phyloP scores from a whole-genome alignment of 176 grass and related monocot genomes.

The Saccharum officinarum region DNA sequence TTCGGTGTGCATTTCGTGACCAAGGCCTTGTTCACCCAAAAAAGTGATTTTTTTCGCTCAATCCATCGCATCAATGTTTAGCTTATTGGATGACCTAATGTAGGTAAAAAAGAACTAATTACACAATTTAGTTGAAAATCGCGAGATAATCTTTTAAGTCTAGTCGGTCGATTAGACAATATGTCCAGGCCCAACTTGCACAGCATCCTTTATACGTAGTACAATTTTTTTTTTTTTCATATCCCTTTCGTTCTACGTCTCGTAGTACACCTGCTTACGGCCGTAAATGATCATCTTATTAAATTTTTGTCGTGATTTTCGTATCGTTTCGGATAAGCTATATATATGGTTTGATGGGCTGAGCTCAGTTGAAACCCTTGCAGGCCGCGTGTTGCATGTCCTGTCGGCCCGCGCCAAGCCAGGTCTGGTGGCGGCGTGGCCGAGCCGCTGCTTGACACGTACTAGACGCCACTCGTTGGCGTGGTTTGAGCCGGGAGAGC shows the following conservation, averaged over 20 bases:
- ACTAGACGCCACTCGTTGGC: background rate
- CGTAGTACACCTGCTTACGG: background rate
- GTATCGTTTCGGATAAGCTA: background rate
- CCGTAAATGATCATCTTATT: background rate
- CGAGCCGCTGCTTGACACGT: background rate
- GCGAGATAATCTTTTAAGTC: too few relatives aligned
- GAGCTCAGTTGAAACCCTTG: background rate
- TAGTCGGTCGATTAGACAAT: too few relatives aligned
- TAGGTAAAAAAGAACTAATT: too few relatives aligned
- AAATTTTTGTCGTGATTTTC: background rate
- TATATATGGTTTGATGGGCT: background rate
- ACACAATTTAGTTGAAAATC: too few relatives aligned
- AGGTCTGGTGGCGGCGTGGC: background rate
- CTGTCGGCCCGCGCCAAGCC: background rate
- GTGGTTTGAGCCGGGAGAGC: background rate
- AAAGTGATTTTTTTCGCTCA: too few relatives aligned
- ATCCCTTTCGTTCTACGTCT: constrained; percentile 19
- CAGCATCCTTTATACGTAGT: background rate
- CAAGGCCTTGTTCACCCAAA: too few relatives aligned
- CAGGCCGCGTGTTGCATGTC: background rate
- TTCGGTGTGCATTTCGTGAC: background rate
- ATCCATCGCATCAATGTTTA: too few relatives aligned
- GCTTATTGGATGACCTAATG: too few relatives aligned
- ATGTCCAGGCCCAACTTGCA: too few relatives aligned
- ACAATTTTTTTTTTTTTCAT: background rate